Evolutionary conservation across 1,284 basidiomycete species (phyloP), one percentile per base, ranked within the genome.

Genomic region (Naganishia liquefaciens): DNA sequence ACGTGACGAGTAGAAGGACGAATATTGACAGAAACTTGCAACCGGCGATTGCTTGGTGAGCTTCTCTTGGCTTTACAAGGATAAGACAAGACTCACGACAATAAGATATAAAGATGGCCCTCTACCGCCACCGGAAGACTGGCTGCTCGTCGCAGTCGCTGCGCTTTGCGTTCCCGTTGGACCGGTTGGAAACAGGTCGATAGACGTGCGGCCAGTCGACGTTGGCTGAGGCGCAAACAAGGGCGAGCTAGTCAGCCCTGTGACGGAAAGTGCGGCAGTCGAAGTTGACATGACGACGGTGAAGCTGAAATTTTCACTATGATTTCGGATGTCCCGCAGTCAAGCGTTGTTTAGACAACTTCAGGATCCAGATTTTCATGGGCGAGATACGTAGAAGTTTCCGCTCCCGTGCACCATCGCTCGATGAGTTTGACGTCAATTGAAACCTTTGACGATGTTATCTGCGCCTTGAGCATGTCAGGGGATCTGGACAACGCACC

Each of bases 91-190:
- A 49, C 57, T 50, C 15, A 60, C 57, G 28, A 60, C 23, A 19
- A 60, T 60, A 19, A 60, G 57, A 27, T 60, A 60, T 15, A 60
- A 27, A 11, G 57, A 60, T 23, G 57, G 57, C 19, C 46, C 25
- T 21, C 46, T 47, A 19, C 57, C 57, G 10, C 44, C 13, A 11
- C 46, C 30, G 15, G 33, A 40, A 11, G 27, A 27, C 13, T 21
- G 21, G 33, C 57, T 60, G 21, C 44, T 60, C 13, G 54, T 49
- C 46, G 57, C 46, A 15, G 55, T 39, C 25, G 55, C 46, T 39
- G 46, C 46, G 19, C 25, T 44, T 6, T 27, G 27, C 13, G 40
- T 55, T 33, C 57, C 57, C 1, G 57, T 60, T 40, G 47, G 33
- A 27, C 21, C 57, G 47, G 57, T 60, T 2, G 57, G 57, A 33